phyloP scores from a whole-genome alignment of 2,329 filamentous ascomycete species.

The Ophiostoma ips region DNA sequence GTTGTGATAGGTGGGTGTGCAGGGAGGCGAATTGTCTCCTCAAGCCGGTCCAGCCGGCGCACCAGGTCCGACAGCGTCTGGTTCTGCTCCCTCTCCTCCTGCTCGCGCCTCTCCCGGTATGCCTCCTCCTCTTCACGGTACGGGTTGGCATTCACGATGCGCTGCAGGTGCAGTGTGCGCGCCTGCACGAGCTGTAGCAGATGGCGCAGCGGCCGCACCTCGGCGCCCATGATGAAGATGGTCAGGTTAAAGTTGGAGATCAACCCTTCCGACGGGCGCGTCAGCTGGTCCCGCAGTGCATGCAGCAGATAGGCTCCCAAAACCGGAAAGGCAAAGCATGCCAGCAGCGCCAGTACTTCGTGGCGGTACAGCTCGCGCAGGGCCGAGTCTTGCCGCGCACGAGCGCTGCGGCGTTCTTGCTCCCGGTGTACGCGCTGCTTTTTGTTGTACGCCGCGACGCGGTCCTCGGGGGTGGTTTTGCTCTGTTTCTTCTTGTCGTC shows the following conservation, averaged over 20 bases:
- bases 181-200: conserved; percentile 66
- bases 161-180: conserved; percentile 70
- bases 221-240: conserved; percentile 77
- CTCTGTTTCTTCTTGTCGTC: no score
- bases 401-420: conserved; percentile 16
- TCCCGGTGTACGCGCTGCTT: conserved; percentile 4
- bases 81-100: conserved; percentile 21
- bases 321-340: conserved; percentile 67
- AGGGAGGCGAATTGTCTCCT: conserved; percentile 22
- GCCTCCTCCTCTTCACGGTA: conserved; percentile 18
- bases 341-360: conserved; percentile 58
- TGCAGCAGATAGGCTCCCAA: conserved; percentile 77
- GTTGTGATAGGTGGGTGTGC: neutral
- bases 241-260: conserved; percentile 88
- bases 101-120: conserved; percentile 9
- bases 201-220: conserved; percentile 71
- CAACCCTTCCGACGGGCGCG: conserved; percentile 68
- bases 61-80: conserved; percentile 39
- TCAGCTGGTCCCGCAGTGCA: conserved; percentile 64
- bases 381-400: conserved; percentile 22
- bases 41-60: conserved; percentile 49
- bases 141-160: conserved; percentile 46
- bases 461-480: no score
- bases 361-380: conserved; percentile 56
- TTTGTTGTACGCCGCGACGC: conserved; percentile 7